Evolutionary conservation across 768 basidiomycete genomes (phyloP), one percentile per base, ranked within the genome.

Genomic region (Tricholoma sp.): DNA sequence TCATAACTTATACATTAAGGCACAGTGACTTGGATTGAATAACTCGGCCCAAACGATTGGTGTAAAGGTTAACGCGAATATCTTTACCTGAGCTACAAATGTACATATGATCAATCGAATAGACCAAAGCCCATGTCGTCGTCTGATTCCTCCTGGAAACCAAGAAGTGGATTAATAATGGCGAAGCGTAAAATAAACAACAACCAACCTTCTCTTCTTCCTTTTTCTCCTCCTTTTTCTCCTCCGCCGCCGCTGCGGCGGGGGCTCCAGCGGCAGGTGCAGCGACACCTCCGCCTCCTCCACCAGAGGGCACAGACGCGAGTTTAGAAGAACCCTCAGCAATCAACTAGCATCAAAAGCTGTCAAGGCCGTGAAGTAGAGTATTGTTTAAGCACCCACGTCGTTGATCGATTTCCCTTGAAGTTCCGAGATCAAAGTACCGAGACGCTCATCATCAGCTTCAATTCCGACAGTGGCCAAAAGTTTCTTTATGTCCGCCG

Each of bases 71-170:
- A n/a, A 41, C n/a, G 15, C 28, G 12, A 28, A 31, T 32, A n/a
- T n/a, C 31, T 48, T 10, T 48, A 7, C 15, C 15, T 48, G 47
- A 17, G 32, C 9, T 48, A 48, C 24, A 29, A 31, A 15, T 48
- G 47, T 31, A 48, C 9, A 48, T 6, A 9, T 17, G 44, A 60
- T 63, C 86, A 97, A 80, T 97, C 94, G 81, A 97, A 97, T 61
- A 97, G 83, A 79, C 94, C 94, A 76, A 98, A 98, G 80, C 94
- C 94, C 94, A 97, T 97, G 77, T 97, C 95, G 66, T 97, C 95
- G 81, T 96, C 94, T 54, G 90, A 92, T 72, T 95, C 92, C 76
- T 92, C 89, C 88, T 93, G 70, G 54, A 59, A 36, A 50, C 17
- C 42, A 13, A 7, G 44, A 60, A 15, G 11, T 18, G 6, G 8